These are phyloP conservation scores for Magnaporthiopsis incrustans DNA, from an alignment of 2,329 filamentous ascomycete genomes.

Conservation along the genomic window DNA sequence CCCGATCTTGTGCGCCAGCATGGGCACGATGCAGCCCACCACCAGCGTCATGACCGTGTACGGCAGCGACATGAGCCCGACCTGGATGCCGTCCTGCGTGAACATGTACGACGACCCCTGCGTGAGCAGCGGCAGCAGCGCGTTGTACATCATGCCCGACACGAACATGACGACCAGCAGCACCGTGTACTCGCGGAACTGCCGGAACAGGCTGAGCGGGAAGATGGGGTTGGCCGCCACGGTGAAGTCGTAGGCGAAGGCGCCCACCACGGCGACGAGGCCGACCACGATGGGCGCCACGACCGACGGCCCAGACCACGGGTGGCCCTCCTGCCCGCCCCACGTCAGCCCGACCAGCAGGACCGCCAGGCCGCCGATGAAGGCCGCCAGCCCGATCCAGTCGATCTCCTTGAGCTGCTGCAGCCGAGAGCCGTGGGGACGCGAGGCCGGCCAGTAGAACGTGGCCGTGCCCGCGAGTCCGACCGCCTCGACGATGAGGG, in stretches of 20 bases:
- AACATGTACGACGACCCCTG: constrained; percentile 24
- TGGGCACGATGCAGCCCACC: constrained; percentile 23
- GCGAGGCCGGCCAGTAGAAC: constrained; percentile 20
- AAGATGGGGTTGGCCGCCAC: constrained; percentile 17
- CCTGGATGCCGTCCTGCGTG: constrained; percentile 20
- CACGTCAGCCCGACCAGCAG: constrained; percentile 10
- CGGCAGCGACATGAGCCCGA: constrained; percentile 14
- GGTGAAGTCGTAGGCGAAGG: constrained; percentile 19
- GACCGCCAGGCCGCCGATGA: constrained; percentile 8
- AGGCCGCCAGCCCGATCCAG: constrained; percentile 8
- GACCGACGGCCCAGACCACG: constrained; percentile 11
- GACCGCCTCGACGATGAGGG: constrained; percentile 19
- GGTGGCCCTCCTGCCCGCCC: constrained; percentile 14
- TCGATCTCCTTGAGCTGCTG: constrained; percentile 14
- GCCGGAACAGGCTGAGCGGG: constrained; percentile 19
- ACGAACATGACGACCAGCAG: constrained; percentile 23
- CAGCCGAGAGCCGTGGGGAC: constrained; percentile 19
- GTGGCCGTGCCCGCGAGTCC: constrained; percentile 17
- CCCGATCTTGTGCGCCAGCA: constrained; percentile 23
- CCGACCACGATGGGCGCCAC: constrained; percentile 16
- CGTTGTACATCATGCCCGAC: constrained; percentile 21
- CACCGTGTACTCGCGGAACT: constrained; percentile 22
- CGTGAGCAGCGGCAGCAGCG: constrained; percentile 18
- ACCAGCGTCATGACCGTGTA: constrained; percentile 14
- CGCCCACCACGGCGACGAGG: constrained; percentile 11